A percentile compares a stretch with the other conserved stretches of the same genome.
Evolutionary conservation across 108 stramenopile genomes (phyloP).

Genomic region (Pseudonitzschia multiseries): DNA sequence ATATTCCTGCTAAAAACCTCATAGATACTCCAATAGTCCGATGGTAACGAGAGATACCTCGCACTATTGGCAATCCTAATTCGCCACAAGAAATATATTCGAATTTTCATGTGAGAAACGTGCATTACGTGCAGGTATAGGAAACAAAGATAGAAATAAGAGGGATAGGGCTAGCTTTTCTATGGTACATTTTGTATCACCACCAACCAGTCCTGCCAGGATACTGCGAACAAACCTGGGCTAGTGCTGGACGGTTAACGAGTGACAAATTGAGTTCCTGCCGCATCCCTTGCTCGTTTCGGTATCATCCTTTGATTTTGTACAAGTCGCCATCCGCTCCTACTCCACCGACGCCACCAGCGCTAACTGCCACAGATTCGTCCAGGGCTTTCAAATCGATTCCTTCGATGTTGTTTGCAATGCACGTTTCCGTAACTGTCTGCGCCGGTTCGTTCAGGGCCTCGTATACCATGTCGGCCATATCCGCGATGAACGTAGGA

Average conservation of each 20-base stretch:
- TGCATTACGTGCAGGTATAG: too few relatives aligned
- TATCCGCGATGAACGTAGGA: conserved; percentile 87
- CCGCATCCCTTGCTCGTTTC: neutral
- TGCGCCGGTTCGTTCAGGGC: conserved; percentile 76
- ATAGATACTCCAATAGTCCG: too few relatives aligned
- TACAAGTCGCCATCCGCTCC: conserved; percentile 59
- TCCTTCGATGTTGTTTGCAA: conserved; percentile 81
- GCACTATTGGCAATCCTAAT: too few relatives aligned
- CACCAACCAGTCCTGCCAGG: too few relatives aligned
- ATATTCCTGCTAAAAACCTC: too few relatives aligned
- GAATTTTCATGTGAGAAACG: too few relatives aligned
- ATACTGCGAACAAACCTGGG: too few relatives aligned
- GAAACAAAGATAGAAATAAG: too few relatives aligned
- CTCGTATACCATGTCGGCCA: conserved; percentile 95
- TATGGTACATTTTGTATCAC: too few relatives aligned
- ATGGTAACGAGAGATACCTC: too few relatives aligned
- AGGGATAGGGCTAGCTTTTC: too few relatives aligned
- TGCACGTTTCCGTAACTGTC: conserved; percentile 83
- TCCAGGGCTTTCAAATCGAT: conserved; percentile 60
- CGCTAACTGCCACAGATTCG: conserved; percentile 41
- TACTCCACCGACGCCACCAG: conserved; percentile 74
- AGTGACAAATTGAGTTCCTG: neutral
- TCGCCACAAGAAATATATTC: too few relatives aligned
- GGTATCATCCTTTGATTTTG: conserved; percentile 15
- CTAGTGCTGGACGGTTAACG: neutral